Evolutionary conservation across 2,329 filamentous ascomycete genomes (phyloP).

Genomic region (Xylariaceae sp.): DNA sequence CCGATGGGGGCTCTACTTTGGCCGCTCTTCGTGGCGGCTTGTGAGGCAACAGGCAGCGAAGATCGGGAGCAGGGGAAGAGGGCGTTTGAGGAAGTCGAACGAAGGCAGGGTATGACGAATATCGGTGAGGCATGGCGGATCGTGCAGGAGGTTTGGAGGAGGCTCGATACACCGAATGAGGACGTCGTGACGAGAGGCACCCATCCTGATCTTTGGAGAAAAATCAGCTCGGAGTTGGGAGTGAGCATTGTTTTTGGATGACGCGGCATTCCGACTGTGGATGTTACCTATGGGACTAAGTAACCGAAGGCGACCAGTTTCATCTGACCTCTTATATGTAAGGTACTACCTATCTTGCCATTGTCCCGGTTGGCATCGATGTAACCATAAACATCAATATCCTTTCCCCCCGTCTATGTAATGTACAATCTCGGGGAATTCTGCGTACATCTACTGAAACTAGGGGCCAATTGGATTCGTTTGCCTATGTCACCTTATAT

Average conservation of each 20-base stretch:
- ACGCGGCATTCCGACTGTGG: conserved; percentile 12
- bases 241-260: conserved; percentile 60
- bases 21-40: conserved; percentile 63
- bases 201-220: conserved; percentile 50
- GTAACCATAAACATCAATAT: too few relatives aligned
- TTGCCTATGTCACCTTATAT: too few relatives aligned
- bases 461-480: too few relatives aligned
- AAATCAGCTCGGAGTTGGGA: conserved; percentile 57
- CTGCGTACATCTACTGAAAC: too few relatives aligned
- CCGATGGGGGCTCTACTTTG: conserved; percentile 64
- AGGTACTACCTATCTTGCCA: too few relatives aligned
- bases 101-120: conserved; percentile 63
- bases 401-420: too few relatives aligned
- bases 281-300: too few relatives aligned
- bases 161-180: conserved; percentile 40
- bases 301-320: too few relatives aligned
- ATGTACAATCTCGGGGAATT: too few relatives aligned
- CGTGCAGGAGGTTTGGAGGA: conserved; percentile 58
- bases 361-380: too few relatives aligned
- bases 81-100: conserved; percentile 53
- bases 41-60: conserved; percentile 50
- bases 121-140: conserved; percentile 61
- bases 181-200: conserved; percentile 22
- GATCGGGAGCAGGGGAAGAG: conserved; percentile 52
- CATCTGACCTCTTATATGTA: too few relatives aligned